Conservation (phyloP, 2,329 filamentous ascomycete genomes). For the Colletotrichum abscissum region DNA sequence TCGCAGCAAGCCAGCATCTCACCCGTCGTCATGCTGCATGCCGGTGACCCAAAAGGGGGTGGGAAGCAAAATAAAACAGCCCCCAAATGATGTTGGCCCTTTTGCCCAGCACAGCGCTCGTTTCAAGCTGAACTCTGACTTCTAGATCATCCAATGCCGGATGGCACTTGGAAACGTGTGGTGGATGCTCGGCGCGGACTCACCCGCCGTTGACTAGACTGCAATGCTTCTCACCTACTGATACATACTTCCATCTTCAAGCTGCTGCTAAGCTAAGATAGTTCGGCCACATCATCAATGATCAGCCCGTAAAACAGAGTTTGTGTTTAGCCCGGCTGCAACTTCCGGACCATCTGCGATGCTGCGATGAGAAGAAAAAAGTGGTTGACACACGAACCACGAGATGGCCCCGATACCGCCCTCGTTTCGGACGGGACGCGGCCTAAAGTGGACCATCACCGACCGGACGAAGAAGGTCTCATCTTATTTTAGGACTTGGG, state of each 20-base stretch:
- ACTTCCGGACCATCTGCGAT: not conserved
- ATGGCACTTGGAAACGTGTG: not conserved
- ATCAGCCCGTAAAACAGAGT: conserved; percentile 1
- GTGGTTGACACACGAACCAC: not conserved
- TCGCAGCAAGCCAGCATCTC: not conserved
- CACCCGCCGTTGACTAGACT: not conserved
- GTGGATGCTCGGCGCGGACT: not conserved
- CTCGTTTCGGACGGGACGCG: conserved; percentile 21
- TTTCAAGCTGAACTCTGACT: not conserved
- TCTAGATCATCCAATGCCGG: conserved; percentile 7
- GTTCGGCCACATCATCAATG: not conserved
- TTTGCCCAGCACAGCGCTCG: not conserved
- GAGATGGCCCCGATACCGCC: conserved; percentile 16
- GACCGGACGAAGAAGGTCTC: conserved; percentile 10
- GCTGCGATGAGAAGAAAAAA: not conserved
- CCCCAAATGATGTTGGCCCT: not conserved
- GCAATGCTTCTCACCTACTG: not conserved
- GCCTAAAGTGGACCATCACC: not conserved
- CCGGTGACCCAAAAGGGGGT: not conserved
- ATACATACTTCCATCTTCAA: too few relatives aligned
- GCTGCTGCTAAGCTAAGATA: not conserved
- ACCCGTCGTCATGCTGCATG: not conserved
- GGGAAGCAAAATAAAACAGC: not conserved
- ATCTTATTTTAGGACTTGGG: conserved; percentile 5
- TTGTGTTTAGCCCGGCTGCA: not conserved